phyloP scores from a whole-genome alignment of 331 rosid species.

The Pyrus hybrid region DNA sequence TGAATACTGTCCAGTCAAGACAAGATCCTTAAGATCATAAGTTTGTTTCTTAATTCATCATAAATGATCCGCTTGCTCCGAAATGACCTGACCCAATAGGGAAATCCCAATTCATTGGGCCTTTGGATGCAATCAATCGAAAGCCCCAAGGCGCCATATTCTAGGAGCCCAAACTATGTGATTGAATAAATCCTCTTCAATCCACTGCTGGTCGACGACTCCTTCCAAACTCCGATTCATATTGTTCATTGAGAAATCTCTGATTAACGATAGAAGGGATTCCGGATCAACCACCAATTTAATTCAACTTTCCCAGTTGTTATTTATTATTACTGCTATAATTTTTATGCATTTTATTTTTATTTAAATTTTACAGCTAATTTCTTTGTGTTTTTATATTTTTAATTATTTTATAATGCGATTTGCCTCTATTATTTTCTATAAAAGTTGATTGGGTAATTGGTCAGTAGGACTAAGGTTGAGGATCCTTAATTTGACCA shows the following conservation, averaged over 20 bases:
- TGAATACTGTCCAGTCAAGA: neutral
- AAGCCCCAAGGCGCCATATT: too few relatives aligned
- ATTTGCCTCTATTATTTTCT: neutral
- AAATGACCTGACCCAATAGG: neutral
- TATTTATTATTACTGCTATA: too few relatives aligned
- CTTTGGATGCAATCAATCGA: too few relatives aligned
- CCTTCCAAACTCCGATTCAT: too few relatives aligned
- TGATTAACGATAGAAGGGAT: too few relatives aligned
- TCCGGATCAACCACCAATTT: too few relatives aligned
- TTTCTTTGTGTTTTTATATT: neutral
- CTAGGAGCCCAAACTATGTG: too few relatives aligned
- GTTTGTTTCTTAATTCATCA: neutral
- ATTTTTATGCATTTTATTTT: neutral
- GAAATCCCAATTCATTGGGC: neutral
- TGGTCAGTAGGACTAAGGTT: neutral
- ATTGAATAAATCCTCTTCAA: too few relatives aligned
- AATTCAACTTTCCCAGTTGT: too few relatives aligned
- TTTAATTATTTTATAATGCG: neutral
- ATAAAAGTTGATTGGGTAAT: neutral
- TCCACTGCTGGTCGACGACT: too few relatives aligned
- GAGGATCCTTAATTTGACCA: neutral
- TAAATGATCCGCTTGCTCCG: neutral
- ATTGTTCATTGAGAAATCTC: too few relatives aligned
- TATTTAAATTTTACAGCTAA: neutral
- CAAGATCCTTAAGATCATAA: neutral